Percentiles rank a stretch among this genome's conserved stretches.
Conservation (phyloP, 768 basidiomycete species). For the Phaeolepiota aurea region DNA sequence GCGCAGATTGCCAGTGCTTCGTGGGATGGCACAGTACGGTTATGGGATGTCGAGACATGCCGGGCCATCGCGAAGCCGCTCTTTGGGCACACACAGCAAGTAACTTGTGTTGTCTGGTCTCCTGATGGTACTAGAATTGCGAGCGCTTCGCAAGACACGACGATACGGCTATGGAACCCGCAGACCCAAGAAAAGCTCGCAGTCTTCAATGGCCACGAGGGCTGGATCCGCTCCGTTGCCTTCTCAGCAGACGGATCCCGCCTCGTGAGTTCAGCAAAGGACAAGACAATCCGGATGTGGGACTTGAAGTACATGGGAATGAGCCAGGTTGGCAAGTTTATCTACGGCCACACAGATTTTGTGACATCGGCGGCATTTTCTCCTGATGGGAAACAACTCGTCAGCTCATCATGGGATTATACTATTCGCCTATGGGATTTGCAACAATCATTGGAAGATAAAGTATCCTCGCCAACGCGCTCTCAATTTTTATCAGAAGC, state of each 20-base stretch:
- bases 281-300: conserved; percentile 11
- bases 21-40: background rate
- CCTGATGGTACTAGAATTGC: background rate
- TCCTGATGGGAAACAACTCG: conserved; percentile 1
- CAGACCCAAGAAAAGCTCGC: background rate
- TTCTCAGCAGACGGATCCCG: conserved; percentile 10
- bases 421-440: conserved; percentile 3
- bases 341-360: background rate
- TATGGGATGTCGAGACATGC: background rate
- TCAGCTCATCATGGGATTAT: conserved; percentile 1
- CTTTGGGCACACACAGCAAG: background rate
- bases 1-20: background rate
- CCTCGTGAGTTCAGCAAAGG: conserved; percentile 7
- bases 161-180: conserved; percentile 1
- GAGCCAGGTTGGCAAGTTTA: background rate
- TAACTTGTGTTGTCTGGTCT: background rate
- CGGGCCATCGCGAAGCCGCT: background rate
- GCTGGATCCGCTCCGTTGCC: conserved; percentile 5
- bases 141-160: background rate
- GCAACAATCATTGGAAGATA: background rate
- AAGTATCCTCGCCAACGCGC: background rate
- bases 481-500: background rate
- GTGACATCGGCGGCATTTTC: background rate
- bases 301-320: background rate
- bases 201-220: conserved; percentile 7